These are phyloP conservation scores for Ceratobasidium sp. DNA, from an alignment of 1,284 basidiomycete species.

Conservation along the genomic window DNA sequence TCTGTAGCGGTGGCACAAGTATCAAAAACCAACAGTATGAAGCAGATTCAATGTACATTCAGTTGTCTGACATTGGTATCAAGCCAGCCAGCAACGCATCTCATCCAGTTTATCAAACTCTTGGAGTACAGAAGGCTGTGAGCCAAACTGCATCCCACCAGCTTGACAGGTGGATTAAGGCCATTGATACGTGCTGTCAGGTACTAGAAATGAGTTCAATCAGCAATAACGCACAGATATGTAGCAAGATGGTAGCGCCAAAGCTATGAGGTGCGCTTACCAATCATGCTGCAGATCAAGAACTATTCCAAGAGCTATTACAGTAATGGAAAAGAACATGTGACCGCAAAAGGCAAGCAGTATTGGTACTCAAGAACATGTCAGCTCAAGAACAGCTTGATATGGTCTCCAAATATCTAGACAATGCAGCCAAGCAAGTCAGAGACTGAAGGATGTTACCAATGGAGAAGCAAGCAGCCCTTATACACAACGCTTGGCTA, in stretches of 20 bases:
- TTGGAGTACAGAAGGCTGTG: not conserved
- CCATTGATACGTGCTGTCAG: not conserved
- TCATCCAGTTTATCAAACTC: not conserved
- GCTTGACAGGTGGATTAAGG: not conserved
- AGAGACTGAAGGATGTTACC: not conserved
- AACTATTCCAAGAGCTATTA: not conserved
- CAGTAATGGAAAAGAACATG: not conserved
- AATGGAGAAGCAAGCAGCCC: not conserved
- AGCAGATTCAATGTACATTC: not conserved
- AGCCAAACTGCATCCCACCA: conserved; percentile 7
- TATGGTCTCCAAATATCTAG: not conserved
- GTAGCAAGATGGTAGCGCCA: not conserved
- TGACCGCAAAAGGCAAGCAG: not conserved
- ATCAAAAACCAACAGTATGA: conserved; percentile 22
- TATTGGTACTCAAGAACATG: not conserved
- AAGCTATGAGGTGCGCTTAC: conserved; percentile 1
- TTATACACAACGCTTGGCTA: conserved; percentile 3
- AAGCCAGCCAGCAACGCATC: not conserved
- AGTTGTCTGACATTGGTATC: too few species aligned
- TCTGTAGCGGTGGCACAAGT: not conserved
- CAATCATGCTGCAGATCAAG: conserved; percentile 19
- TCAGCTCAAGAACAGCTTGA: not conserved
- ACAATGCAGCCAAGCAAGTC: not conserved
- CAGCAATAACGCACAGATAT: not conserved
- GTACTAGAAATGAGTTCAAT: not conserved